These are phyloP conservation scores for Fusarium fujikuroi DNA, from an alignment of 2,329 filamentous ascomycete genomes.

Conservation along the genomic window DNA sequence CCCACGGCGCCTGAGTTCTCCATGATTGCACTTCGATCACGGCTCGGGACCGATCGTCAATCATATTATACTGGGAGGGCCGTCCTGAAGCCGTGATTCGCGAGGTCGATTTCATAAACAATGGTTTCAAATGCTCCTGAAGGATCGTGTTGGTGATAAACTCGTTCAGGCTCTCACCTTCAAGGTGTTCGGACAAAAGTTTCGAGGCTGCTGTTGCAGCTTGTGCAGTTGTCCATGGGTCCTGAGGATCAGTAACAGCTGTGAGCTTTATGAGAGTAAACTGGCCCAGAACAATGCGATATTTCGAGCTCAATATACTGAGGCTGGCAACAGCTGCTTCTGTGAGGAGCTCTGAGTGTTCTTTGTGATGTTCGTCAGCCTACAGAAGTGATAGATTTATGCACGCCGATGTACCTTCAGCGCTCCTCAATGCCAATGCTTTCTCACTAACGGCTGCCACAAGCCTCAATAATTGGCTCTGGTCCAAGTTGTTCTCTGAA, in stretches of 20 bases:
- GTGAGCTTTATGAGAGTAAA: constrained; percentile 47
- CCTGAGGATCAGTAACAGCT: constrained; percentile 46
- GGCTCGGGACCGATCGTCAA: background rate
- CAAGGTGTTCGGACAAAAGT: constrained; percentile 48
- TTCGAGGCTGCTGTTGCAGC: constrained; percentile 46
- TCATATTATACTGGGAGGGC: constrained; percentile 41
- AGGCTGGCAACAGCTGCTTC: constrained; percentile 48
- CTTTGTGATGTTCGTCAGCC: background rate
- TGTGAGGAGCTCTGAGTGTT: constrained; percentile 8
- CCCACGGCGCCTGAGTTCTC: constrained; percentile 39
- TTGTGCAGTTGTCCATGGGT: constrained; percentile 53
- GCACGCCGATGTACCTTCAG: background rate
- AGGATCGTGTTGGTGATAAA: constrained; percentile 69
- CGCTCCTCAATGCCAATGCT: background rate
- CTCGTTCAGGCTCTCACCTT: constrained; percentile 10
- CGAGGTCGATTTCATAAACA: constrained; percentile 70
- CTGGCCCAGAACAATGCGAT: constrained; percentile 15
- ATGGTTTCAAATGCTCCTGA: constrained; percentile 70
- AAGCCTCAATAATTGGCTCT: background rate
- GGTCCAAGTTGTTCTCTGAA: background rate
- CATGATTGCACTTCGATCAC: constrained; percentile 29
- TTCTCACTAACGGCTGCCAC: background rate
- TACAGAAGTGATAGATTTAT: background rate
- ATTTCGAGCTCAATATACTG: constrained; percentile 32
- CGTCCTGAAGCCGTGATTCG: constrained; percentile 46